Percentiles rank a stretch among this genome's conserved stretches.
Conservation (phyloP, 1,139 yeast genomes). For the Suhomyces bribrorum region DNA sequence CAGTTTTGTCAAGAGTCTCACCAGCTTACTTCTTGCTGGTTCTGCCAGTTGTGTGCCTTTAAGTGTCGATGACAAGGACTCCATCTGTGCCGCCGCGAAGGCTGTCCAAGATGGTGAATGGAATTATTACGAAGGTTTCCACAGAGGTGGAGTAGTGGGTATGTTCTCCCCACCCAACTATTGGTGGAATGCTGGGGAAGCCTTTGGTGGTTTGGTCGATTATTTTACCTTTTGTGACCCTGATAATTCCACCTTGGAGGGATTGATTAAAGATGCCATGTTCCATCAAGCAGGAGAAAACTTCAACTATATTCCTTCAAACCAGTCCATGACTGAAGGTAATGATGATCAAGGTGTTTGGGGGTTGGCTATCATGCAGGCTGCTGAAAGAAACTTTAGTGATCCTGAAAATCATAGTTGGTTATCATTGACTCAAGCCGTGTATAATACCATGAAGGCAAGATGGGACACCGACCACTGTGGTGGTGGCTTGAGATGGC, state of each 20-base stretch:
- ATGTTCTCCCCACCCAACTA: slow-evolving; percentile 61
- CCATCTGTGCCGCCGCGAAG: slow-evolving; percentile 55
- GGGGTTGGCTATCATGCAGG: slow-evolving; percentile 63
- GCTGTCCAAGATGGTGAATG: slow-evolving; percentile 50
- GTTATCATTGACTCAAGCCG: slow-evolving; percentile 76
- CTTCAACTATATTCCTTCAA: slow-evolving; percentile 56
- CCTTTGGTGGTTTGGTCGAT: slow-evolving; percentile 61
- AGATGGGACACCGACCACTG: slow-evolving; percentile 82
- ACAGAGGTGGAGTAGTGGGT: slow-evolving; percentile 60
- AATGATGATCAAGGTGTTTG: slow-evolving; percentile 75
- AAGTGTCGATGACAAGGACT: slow-evolving; percentile 24
- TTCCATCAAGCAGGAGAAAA: slow-evolving; percentile 54
- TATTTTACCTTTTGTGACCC: slow-evolving; percentile 51
- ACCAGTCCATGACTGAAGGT: slow-evolving; percentile 65
- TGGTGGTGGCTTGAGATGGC: slow-evolving; percentile 94
- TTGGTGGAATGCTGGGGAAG: slow-evolving; percentile 77
- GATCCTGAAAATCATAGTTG: slow-evolving; percentile 58
- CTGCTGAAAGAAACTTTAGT: slow-evolving; percentile 62
- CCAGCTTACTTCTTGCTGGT: slow-evolving; percentile 4
- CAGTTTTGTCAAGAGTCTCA: not conserved
- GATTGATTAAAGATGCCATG: slow-evolving; percentile 43
- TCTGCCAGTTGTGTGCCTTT: slow-evolving; percentile 20
- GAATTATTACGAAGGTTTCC: slow-evolving; percentile 57
- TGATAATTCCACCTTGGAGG: slow-evolving; percentile 43
- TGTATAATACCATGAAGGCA: slow-evolving; percentile 83